Conservation (phyloP, 768 basidiomycete genomes). For the Mycena sanguinolenta region DNA sequence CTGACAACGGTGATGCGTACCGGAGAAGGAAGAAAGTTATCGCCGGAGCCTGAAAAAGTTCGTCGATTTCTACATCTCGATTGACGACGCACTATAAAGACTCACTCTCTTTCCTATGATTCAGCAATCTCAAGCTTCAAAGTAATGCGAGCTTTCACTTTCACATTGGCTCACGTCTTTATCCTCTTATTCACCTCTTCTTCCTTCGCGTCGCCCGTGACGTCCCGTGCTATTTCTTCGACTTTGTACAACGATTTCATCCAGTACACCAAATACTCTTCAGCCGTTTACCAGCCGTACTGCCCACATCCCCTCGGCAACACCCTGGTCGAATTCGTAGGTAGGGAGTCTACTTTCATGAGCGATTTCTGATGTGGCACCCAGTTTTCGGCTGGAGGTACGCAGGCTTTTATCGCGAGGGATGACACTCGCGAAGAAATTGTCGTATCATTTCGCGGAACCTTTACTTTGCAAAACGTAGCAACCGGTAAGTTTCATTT, state of each 20-base stretch:
- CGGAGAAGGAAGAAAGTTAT: too few relatives aligned
- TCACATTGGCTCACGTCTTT: neutral
- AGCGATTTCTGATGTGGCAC: too few relatives aligned
- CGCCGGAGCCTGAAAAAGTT: too few relatives aligned
- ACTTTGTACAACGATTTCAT: slow-evolving; percentile 51
- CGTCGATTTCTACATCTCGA: too few relatives aligned
- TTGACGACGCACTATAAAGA: too few relatives aligned
- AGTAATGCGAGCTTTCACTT: slow-evolving; percentile 13
- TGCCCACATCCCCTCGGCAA: slow-evolving; percentile 58
- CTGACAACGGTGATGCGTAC: too few relatives aligned
- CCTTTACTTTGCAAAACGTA: slow-evolving; percentile 47
- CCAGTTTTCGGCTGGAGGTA: slow-evolving; percentile 37
- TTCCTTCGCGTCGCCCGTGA: neutral
- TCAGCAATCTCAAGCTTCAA: neutral
- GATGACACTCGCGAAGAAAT: slow-evolving; percentile 55
- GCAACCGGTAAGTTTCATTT: slow-evolving; percentile 42
- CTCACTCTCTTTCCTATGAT: too few relatives aligned
- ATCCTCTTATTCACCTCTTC: neutral
- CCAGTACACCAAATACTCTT: slow-evolving; percentile 58
- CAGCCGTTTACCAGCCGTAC: slow-evolving; percentile 53
- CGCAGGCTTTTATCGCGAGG: slow-evolving; percentile 53
- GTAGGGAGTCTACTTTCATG: neutral
- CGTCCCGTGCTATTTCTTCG: slow-evolving; percentile 9
- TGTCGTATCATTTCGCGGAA: slow-evolving; percentile 54
- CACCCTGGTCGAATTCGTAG: slow-evolving; percentile 48